A percentile compares a stretch with the other conserved stretches of the same genome.
phyloP scores from a whole-genome alignment of 2,329 filamentous ascomycete species.

The Pseudocercospora crystallina region DNA sequence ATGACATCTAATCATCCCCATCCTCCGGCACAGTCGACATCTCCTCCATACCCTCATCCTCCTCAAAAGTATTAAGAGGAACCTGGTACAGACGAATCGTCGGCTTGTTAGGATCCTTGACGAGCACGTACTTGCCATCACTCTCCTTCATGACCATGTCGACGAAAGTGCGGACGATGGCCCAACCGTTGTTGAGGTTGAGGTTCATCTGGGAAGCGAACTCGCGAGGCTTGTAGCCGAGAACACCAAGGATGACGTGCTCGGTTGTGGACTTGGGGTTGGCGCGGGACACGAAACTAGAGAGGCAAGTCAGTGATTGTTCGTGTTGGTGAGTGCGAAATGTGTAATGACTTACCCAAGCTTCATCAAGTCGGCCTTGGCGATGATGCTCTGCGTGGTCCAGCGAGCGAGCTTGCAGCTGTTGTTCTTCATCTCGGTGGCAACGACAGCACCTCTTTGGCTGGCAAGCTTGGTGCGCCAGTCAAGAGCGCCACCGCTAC shows the following conservation, averaged over 20 bases:
- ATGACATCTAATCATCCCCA: constrained; percentile 50
- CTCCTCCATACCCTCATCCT: constrained; percentile 75
- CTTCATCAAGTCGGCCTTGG: constrained; percentile 98
- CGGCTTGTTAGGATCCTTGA: constrained; percentile 94
- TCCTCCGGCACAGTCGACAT: constrained; percentile 55
- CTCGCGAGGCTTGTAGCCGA: constrained; percentile 96
- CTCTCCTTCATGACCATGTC: constrained; percentile 81
- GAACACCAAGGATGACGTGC: constrained; percentile 91
- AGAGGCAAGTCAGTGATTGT: constrained; percentile 2
- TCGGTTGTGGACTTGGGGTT: constrained; percentile 91
- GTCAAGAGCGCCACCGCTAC: constrained; percentile 90
- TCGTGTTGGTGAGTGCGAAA: constrained; percentile 2
- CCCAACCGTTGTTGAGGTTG: constrained; percentile 95
- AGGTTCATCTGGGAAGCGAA: constrained; percentile 98
- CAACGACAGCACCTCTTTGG: constrained; percentile 94
- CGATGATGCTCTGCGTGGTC: constrained; percentile 95
- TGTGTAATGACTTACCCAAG: constrained; percentile 66
- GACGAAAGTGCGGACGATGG: constrained; percentile 95
- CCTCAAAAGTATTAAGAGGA: constrained; percentile 83
- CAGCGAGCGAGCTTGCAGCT: constrained; percentile 96
- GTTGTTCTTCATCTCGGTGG: constrained; percentile 99
- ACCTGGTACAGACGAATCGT: constrained; percentile 92
- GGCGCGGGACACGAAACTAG: constrained; percentile 86
- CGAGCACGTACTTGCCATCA: constrained; percentile 71
- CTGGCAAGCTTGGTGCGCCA: constrained; percentile 94